Evolutionary conservation across 225 moss, liverwort and hornwort genomes (phyloP).

Genomic region (Anthoceros angustus): DNA sequence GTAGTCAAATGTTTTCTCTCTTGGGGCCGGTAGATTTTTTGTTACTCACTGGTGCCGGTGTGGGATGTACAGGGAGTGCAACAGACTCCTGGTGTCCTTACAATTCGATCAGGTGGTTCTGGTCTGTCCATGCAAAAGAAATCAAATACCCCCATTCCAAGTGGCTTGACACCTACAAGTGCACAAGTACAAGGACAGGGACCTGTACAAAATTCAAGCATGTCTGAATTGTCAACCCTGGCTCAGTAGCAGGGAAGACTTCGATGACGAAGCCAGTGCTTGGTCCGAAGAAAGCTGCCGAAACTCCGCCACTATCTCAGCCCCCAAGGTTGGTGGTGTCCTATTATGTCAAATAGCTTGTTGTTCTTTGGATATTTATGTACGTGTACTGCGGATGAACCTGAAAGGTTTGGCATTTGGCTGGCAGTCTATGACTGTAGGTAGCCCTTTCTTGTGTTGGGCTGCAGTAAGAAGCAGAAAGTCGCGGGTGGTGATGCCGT

Average conservation of each 20-base stretch:
- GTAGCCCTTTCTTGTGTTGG: background rate
- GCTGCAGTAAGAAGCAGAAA: conserved; percentile 93
- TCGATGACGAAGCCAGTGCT: conserved; percentile 51
- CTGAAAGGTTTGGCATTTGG: background rate
- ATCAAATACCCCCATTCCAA: too few relatives aligned
- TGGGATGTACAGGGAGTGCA: too few relatives aligned
- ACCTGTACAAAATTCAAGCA: conserved; percentile 8
- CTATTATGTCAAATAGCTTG: background rate
- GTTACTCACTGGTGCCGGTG: too few relatives aligned
- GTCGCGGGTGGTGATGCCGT: too few relatives aligned
- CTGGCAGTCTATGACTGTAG: background rate
- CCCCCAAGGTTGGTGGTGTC: too few relatives aligned
- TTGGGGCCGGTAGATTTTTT: background rate
- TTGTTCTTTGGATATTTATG: background rate
- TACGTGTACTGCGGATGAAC: background rate
- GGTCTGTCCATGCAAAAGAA: background rate
- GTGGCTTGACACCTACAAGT: too few relatives aligned
- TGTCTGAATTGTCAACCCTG: conserved; percentile 12
- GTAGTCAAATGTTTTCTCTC: background rate
- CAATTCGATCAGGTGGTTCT: background rate
- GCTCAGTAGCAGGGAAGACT: conserved; percentile 31
- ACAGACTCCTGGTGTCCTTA: too few relatives aligned
- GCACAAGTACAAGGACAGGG: too few relatives aligned
- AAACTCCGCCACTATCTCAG: conserved; percentile 32
- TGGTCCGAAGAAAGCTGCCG: conserved; percentile 85